phyloP scores from a whole-genome alignment of 768 basidiomycete species.

The Xerocomellus chrysenteron region DNA sequence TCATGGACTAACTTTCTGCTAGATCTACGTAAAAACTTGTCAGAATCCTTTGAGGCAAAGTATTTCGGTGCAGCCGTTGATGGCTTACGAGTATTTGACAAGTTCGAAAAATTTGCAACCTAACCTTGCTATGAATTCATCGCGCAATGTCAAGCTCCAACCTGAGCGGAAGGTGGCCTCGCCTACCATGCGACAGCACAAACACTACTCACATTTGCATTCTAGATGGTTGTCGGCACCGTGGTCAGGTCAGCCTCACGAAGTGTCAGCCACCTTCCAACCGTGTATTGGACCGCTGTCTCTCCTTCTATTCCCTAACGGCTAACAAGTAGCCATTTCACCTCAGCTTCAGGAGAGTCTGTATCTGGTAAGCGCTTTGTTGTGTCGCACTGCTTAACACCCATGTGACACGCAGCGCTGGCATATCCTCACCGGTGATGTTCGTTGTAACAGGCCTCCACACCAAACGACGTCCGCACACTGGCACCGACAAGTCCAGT shows the following conservation, averaged over 20 bases:
- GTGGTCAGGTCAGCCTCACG: constrained; percentile 15
- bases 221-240: background rate
- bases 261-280: constrained; percentile 15
- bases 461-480: constrained; percentile 19
- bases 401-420: constrained; percentile 18
- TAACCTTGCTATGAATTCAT: too few relatives aligned
- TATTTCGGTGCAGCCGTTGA: constrained; percentile 8
- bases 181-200: too few relatives aligned
- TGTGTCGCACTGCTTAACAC: background rate
- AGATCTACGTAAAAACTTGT: background rate
- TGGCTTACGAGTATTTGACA: constrained; percentile 18
- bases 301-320: background rate
- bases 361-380: constrained; percentile 9
- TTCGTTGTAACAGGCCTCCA: constrained; percentile 25
- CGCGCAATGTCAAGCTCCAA: too few relatives aligned
- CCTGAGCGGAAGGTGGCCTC: background rate
- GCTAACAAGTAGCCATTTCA: background rate
- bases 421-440: constrained; percentile 11
- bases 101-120: too few relatives aligned
- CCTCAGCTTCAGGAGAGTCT: background rate
- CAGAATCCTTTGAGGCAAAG: background rate
- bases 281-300: background rate
- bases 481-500: background rate
- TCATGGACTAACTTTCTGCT: background rate
- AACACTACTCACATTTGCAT: too few relatives aligned